Base-by-base conservation (phyloP, 2,329 filamentous ascomycete genomes). In the Penicillium polonicum region DNA sequence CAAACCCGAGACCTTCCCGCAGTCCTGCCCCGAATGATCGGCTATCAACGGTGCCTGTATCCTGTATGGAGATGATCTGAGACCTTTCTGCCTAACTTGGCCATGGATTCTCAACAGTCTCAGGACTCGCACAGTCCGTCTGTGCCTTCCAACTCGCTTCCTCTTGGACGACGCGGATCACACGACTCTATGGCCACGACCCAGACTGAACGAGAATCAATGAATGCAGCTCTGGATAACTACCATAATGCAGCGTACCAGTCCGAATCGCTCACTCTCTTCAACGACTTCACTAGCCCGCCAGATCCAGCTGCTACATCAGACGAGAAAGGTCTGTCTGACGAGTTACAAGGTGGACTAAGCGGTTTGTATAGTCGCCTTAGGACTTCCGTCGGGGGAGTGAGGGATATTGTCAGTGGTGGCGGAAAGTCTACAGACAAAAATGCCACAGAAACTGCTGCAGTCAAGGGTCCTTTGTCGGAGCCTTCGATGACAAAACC, bases 211-310 rank as follows among this genome's bases (percentile, higher is more conserved):
- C 89, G 85, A 70, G 89, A 91, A 61, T 87, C 90, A 57, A 81
- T 93, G 38, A 86, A 89, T 35, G 85, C 91, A 61, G 85, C 88
- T 19, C 85, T 97, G 60, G 89, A 96, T 75, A 88, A 90, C 67
- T 96, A 97, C 65, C 93, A 97, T 74, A 91, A 82, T 50, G 87
- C 90, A 6, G 92, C 92, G n/a, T 95, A 90, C 69, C 89, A 90
- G 71, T 90, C 90, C 35, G 89, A 89, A 61, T 85, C 87, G 35
- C 81, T 97, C 48, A 97, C 93, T 2, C 95, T 92, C 9, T 97
- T 97, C 76, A 95, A 95, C 76, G 92, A 97, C 70, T 92, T 96
- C 68, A 90, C 89, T 7, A 73, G 70, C 52, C 78, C 77, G 0
- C 83, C 88, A 1, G 87, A 88, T 5, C 87, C 89, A 2, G 80